Conservation (phyloP, 306 rosid genomes). For the Lablab purpureus region DNA sequence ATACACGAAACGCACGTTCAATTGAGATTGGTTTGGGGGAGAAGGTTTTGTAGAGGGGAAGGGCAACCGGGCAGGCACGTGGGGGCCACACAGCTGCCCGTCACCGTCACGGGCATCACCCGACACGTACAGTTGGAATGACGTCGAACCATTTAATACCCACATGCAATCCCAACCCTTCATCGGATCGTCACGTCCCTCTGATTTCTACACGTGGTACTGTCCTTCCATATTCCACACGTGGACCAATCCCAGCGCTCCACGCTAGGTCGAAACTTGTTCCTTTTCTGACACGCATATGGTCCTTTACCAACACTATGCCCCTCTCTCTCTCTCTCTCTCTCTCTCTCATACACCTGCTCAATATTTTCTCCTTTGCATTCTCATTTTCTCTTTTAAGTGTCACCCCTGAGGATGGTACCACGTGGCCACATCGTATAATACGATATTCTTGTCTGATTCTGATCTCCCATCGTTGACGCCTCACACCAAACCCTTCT, state of each 20-base stretch:
- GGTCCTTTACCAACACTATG: slow-evolving; percentile 36
- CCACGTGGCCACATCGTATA: slow-evolving; percentile 69
- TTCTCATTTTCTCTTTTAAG: neutral
- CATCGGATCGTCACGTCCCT: neutral
- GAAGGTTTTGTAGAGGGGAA: slow-evolving; percentile 51
- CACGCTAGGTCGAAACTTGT: slow-evolving; percentile 54
- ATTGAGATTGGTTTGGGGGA: slow-evolving; percentile 25
- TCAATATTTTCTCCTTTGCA: neutral
- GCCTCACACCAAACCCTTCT: neutral
- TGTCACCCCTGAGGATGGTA: neutral
- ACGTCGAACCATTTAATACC: slow-evolving; percentile 62
- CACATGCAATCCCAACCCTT: slow-evolving; percentile 47
- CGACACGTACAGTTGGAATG: slow-evolving; percentile 79
- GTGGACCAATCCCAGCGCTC: slow-evolving; percentile 48
- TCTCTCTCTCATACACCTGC: neutral
- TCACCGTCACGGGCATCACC: slow-evolving; percentile 81
- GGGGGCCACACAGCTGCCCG: slow-evolving; percentile 87
- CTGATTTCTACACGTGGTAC: slow-evolving; percentile 50
- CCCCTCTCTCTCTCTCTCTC: neutral
- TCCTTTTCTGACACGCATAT: slow-evolving; percentile 78
- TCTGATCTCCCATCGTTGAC: slow-evolving; percentile 25
- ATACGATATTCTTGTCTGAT: slow-evolving; percentile 43
- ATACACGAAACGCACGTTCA: neutral
- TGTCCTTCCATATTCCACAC: slow-evolving; percentile 31
- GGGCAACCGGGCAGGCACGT: slow-evolving; percentile 32